These are phyloP conservation scores for Podaxis sp. DNA, from an alignment of 768 basidiomycete species.

Conservation along the genomic window DNA sequence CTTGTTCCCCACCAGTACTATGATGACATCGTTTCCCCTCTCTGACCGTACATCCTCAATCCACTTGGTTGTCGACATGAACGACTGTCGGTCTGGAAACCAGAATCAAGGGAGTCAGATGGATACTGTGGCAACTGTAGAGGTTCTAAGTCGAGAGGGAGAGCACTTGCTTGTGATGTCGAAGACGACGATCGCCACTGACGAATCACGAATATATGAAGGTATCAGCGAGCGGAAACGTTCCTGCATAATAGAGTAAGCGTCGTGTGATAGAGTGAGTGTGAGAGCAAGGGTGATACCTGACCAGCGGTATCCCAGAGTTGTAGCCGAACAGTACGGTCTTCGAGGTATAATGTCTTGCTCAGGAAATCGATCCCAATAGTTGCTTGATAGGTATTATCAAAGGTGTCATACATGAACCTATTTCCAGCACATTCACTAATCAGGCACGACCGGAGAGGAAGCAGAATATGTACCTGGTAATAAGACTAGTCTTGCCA, in stretches of 20 bases:
- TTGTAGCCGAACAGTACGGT: constrained; percentile 95
- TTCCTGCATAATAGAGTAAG: constrained; percentile 54
- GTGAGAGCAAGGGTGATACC: constrained; percentile 37
- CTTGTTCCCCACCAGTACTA: constrained; percentile 98
- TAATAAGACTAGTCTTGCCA: constrained; percentile 98
- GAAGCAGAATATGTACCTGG: constrained; percentile 55
- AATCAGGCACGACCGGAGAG: background rate
- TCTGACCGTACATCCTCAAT: constrained; percentile 99
- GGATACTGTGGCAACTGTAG: background rate
- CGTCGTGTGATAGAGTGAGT: background rate
- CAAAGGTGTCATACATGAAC: constrained; percentile 99
- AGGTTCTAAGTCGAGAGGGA: background rate
- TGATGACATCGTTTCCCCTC: constrained; percentile 96
- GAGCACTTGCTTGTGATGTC: constrained; percentile 89
- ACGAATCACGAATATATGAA: constrained; percentile 98
- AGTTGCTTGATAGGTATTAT: constrained; percentile 98
- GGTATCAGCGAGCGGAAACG: constrained; percentile 97
- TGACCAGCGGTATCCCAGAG: constrained; percentile 99
- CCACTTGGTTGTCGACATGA: constrained; percentile 98
- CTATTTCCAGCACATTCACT: constrained; percentile 32
- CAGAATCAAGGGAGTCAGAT: constrained; percentile 4
- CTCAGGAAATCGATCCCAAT: constrained; percentile 99
- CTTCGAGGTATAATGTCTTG: constrained; percentile 99
- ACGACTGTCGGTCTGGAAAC: constrained; percentile 86
- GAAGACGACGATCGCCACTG: constrained; percentile 97